These are phyloP conservation scores for Skeletonema tropicum DNA, from an alignment of 108 stramenopile species.

Conservation along the genomic window DNA sequence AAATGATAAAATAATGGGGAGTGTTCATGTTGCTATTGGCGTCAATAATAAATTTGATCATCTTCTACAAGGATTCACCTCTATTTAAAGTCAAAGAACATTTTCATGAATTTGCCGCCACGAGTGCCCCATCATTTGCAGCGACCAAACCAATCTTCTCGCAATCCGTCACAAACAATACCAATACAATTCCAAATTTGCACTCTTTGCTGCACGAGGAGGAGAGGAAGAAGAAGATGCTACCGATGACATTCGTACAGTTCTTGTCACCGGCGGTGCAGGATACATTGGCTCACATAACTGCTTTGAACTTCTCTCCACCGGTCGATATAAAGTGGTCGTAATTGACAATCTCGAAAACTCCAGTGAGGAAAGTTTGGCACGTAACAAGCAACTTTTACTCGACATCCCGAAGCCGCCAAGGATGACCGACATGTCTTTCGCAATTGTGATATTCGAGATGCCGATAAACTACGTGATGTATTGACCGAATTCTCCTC, in stretches of 20 bases:
- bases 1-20: too few relatives aligned
- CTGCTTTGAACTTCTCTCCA: slow-evolving; percentile 89
- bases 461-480: slow-evolving; percentile 43
- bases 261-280: slow-evolving; percentile 96
- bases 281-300: slow-evolving; percentile 99
- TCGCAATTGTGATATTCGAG: slow-evolving; percentile 82
- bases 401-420: slow-evolving; percentile 17
- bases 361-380: slow-evolving; percentile 86
- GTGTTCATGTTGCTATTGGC: too few relatives aligned
- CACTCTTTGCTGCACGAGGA: slow-evolving; percentile 8
- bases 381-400: slow-evolving; percentile 82
- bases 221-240: background rate
- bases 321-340: slow-evolving; percentile 80
- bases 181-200: background rate
- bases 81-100: too few relatives aligned
- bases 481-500: slow-evolving; percentile 82
- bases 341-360: slow-evolving; percentile 96
- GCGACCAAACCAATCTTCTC: background rate
- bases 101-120: slow-evolving; percentile 21
- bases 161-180: background rate
- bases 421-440: slow-evolving; percentile 50
- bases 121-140: background rate
- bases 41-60: too few relatives aligned
- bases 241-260: slow-evolving; percentile 58
- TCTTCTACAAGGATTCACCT: too few relatives aligned